Conservation (phyloP, 2,329 filamentous ascomycete species). For the Penicillium rolfsii region DNA sequence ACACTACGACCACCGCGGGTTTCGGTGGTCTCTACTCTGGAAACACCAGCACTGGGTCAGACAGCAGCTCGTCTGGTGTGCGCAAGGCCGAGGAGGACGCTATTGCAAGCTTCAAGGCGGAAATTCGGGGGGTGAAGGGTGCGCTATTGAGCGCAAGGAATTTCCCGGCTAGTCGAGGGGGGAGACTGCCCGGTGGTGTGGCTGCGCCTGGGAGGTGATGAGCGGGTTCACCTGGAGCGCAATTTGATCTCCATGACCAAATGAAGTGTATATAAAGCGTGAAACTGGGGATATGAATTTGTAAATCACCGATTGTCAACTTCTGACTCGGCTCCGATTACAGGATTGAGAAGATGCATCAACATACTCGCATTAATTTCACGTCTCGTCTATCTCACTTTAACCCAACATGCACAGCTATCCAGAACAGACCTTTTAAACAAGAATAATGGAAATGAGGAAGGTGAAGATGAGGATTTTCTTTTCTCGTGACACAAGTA, state of each 20-base stretch:
- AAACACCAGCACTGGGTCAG: constrained; percentile 19
- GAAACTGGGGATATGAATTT: not conserved
- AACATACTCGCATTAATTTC: constrained; percentile 16
- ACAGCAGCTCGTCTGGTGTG: constrained; percentile 28
- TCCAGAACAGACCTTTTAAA: constrained; percentile 3
- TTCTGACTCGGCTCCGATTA: not conserved
- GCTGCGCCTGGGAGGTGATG: constrained; percentile 21
- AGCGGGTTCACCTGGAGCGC: not conserved
- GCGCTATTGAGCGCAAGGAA: constrained; percentile 65
- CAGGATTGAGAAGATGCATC: not conserved
- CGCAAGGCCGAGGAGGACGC: constrained; percentile 57
- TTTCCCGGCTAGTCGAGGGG: constrained; percentile 52
- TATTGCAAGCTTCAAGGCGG: constrained; percentile 60
- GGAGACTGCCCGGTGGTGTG: constrained; percentile 27
- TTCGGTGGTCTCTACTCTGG: constrained; percentile 42
- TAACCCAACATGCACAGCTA: constrained; percentile 5
- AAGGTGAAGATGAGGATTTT: constrained; percentile 11
- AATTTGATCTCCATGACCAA: not conserved
- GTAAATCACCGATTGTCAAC: not conserved
- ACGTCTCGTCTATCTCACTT: constrained; percentile 17
- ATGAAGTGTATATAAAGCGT: constrained; percentile 10
- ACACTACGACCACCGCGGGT: constrained; percentile 30
- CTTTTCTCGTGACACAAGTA: constrained; percentile 25
- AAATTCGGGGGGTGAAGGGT: constrained; percentile 66
- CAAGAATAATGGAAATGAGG: not conserved